phyloP scores from a whole-genome alignment of 495 filamentous ascomycete genomes.

The Viridothelium virens region DNA sequence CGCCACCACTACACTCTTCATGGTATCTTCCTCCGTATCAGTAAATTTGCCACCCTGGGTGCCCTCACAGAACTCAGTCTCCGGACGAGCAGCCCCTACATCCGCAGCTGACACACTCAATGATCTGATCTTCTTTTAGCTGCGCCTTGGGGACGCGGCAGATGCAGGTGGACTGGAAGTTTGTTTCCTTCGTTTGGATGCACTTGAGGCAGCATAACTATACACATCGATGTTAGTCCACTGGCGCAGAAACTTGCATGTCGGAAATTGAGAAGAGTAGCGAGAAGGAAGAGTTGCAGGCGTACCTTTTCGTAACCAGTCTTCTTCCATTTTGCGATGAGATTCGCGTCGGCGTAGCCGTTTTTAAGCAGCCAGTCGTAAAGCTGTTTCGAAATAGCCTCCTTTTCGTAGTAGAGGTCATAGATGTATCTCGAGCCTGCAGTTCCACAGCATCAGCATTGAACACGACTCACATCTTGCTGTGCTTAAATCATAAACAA shows the following conservation, averaged over 20 bases:
- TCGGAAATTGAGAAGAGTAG: conserved; percentile 18
- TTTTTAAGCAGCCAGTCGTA: conserved; percentile 98
- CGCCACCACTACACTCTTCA: too few species aligned
- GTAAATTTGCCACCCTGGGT: too few species aligned
- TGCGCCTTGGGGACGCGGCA: conserved; percentile 91
- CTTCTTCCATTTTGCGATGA: conserved; percentile 99
- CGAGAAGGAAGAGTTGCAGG: conserved; percentile 15
- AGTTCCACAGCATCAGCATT: not conserved
- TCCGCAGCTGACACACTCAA: conserved; percentile 94
- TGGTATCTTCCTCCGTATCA: too few species aligned
- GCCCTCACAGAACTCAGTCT: conserved; percentile 44
- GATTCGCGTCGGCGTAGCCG: conserved; percentile 82
- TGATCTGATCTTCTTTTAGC: conserved; percentile 79
- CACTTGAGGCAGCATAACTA: conserved; percentile 90
- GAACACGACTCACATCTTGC: too few species aligned
- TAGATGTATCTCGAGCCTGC: conserved; percentile 82
- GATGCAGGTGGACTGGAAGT: conserved; percentile 96
- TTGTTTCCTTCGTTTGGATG: conserved; percentile 98
- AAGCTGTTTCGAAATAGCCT: conserved; percentile 80
- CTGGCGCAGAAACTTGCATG: conserved; percentile 7
- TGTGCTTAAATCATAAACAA: too few species aligned
- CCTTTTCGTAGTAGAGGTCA: conserved; percentile 96
- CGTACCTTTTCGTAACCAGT: conserved; percentile 93
- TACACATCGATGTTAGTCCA: conserved; percentile 14
- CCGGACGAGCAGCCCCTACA: conserved; percentile 84